phyloP scores from a whole-genome alignment of 352 stramenopile genomes.

The Phytophthora capsici region DNA sequence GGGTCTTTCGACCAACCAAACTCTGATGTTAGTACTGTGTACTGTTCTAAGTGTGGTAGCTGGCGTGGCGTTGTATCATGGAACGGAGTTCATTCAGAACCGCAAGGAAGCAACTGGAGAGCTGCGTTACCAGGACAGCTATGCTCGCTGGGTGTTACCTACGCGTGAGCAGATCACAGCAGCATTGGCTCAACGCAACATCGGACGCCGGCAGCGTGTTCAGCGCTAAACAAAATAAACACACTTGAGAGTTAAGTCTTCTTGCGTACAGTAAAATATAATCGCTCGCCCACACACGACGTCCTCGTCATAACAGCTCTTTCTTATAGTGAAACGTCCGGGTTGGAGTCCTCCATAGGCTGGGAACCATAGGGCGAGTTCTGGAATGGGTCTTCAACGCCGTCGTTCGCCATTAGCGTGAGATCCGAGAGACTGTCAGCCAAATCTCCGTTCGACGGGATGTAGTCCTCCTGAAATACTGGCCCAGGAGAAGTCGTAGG shows the following conservation, averaged over 20 bases:
- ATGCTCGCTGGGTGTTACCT: slow-evolving; percentile 68
- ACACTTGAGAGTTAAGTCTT: slow-evolving; percentile 14
- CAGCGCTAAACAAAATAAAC: slow-evolving; percentile 18
- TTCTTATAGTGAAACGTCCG: slow-evolving; percentile 42
- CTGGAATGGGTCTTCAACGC: slow-evolving; percentile 38
- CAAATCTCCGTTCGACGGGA: slow-evolving; percentile 62
- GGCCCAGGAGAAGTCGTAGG: slow-evolving; percentile 26
- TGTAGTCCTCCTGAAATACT: slow-evolving; percentile 82
- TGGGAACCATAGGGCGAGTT: slow-evolving; percentile 38
- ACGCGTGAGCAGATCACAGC: slow-evolving; percentile 67
- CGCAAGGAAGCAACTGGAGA: slow-evolving; percentile 46
- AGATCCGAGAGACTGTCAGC: slow-evolving; percentile 60
- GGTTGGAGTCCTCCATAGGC: slow-evolving; percentile 39
- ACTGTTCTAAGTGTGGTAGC: slow-evolving; percentile 38
- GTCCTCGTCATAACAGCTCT: background rate
- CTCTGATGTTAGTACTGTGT: slow-evolving; percentile 50
- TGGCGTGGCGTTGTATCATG: slow-evolving; percentile 53
- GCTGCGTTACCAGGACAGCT: slow-evolving; percentile 62
- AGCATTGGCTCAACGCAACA: slow-evolving; percentile 37
- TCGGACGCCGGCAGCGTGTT: slow-evolving; percentile 10
- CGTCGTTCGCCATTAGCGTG: slow-evolving; percentile 49
- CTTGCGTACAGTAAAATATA: slow-evolving; percentile 49
- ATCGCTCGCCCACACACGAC: slow-evolving; percentile 18
- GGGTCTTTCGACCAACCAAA: slow-evolving; percentile 42
- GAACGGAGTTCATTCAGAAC: slow-evolving; percentile 54